Conservation (phyloP, 192 early-diverging fungal genomes). For the Thoreauomyces humboldtii region DNA sequence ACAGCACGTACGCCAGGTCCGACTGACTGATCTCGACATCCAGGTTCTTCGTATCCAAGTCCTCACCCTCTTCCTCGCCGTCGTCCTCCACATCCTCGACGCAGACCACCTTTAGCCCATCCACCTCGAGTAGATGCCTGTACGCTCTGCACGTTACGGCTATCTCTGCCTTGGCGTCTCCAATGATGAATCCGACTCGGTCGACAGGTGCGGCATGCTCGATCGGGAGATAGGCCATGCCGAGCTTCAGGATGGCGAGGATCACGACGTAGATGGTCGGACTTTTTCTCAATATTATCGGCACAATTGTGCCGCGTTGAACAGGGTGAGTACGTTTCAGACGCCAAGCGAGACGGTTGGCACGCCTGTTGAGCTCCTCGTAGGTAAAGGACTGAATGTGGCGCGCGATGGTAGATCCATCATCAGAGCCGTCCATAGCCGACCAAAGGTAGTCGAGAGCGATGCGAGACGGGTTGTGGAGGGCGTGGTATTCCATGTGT, state of each 20-base stretch:
- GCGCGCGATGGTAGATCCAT: too few relatives aligned
- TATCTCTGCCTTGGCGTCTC: slow-evolving; percentile 1
- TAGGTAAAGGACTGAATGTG: too few relatives aligned
- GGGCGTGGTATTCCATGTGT: too few relatives aligned
- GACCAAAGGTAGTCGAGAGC: too few relatives aligned
- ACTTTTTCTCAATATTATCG: slow-evolving; percentile 1
- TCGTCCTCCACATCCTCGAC: not conserved
- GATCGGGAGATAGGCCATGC: slow-evolving; percentile 33
- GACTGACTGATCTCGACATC: not conserved
- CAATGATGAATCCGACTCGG: slow-evolving; percentile 1
- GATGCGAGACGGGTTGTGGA: too few relatives aligned
- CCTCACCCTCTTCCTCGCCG: not conserved
- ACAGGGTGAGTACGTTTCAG: not conserved
- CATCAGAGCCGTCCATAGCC: too few relatives aligned
- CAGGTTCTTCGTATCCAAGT: not conserved
- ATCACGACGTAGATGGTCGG: slow-evolving; percentile 7
- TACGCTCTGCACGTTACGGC: not conserved
- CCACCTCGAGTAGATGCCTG: too few relatives aligned
- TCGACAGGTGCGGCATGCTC: slow-evolving; percentile 26
- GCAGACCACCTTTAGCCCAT: not conserved
- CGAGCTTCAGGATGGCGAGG: slow-evolving; percentile 31
- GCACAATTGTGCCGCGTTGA: slow-evolving; percentile 1
- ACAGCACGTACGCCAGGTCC: slow-evolving; percentile 38
- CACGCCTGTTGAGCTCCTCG: slow-evolving; percentile 16
- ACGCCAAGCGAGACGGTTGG: slow-evolving; percentile 21